Evolutionary conservation across 805 yeast species (phyloP).

Genomic region (Yamadazyma endophytica): DNA sequence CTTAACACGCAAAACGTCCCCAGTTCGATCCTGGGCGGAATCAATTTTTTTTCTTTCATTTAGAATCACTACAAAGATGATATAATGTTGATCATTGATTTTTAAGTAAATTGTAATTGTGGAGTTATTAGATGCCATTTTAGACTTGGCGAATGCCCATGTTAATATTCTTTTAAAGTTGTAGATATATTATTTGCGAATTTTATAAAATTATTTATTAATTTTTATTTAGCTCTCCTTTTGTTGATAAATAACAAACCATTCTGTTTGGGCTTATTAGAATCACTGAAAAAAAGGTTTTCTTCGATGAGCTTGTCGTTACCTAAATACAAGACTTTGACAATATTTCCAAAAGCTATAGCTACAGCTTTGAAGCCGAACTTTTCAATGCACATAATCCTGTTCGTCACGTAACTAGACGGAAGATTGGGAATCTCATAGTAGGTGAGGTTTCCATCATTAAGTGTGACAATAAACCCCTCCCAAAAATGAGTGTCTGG

Average conservation of each 20-base stretch:
- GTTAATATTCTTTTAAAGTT: too few species aligned
- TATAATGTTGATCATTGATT: too few species aligned
- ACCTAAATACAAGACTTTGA: conserved; percentile 73
- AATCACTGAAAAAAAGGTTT: conserved; percentile 45
- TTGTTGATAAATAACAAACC: conserved; percentile 52
- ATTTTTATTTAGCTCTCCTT: conserved; percentile 30
- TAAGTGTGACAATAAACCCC: conserved; percentile 68
- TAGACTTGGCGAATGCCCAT: too few species aligned
- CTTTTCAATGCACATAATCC: conserved; percentile 58
- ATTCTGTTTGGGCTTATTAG: conserved; percentile 29
- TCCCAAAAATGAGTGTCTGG: conserved; percentile 49
- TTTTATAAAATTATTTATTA: too few species aligned
- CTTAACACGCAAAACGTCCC: conserved; percentile 99
- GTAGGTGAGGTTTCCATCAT: conserved; percentile 57
- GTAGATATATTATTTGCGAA: too few species aligned
- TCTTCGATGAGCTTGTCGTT: conserved; percentile 66
- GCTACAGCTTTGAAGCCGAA: conserved; percentile 78
- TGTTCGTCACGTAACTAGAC: conserved; percentile 41
- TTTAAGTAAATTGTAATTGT: too few species aligned
- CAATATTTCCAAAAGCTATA: conserved; percentile 66
- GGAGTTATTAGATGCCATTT: too few species aligned
- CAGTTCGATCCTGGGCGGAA: conserved; percentile 99
- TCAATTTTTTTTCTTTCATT: conserved; percentile 48
- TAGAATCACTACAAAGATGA: too few species aligned
- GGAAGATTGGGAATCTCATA: conserved; percentile 56